phyloP scores from a whole-genome alignment of 2,329 filamentous ascomycete species.

The Chlorencoelia australis region DNA sequence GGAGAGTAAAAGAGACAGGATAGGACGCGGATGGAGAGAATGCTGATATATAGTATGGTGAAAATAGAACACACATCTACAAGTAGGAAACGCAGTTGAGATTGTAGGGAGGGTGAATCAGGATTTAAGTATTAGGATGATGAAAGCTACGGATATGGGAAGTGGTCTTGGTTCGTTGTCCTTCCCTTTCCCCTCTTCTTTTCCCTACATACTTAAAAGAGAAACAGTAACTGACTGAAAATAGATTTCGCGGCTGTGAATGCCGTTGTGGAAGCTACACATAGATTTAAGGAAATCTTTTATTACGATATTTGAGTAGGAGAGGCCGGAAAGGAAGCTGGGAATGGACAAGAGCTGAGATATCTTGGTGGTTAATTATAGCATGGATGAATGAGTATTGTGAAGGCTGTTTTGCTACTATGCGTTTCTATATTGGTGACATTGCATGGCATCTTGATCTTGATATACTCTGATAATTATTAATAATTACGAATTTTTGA shows the following conservation, averaged over 20 bases:
- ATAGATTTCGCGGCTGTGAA: conserved; percentile 59
- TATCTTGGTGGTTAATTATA: too few relatives aligned
- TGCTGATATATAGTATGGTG: too few relatives aligned
- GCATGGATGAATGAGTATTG: too few relatives aligned
- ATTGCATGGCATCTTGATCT: too few relatives aligned
- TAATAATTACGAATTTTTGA: too few relatives aligned
- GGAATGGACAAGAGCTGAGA: too few relatives aligned
- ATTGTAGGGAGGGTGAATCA: conserved; percentile 71
- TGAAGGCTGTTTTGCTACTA: too few relatives aligned
- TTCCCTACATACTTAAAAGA: background rate
- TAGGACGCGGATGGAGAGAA: background rate
- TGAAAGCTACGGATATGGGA: conserved; percentile 62
- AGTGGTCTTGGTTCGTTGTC: conserved; percentile 49
- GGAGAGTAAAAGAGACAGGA: background rate
- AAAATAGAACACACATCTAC: conserved; percentile 57
- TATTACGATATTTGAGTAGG: conserved; percentile 32
- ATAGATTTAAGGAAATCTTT: conserved; percentile 73
- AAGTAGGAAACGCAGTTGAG: conserved; percentile 60
- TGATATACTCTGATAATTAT: too few relatives aligned
- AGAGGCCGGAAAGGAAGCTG: background rate
- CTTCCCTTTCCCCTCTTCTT: conserved; percentile 5
- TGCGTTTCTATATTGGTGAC: too few relatives aligned
- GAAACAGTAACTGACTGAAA: background rate
- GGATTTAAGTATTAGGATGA: conserved; percentile 61
- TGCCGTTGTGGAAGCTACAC: conserved; percentile 76